A percentile compares a stretch with the other conserved stretches of the same genome.
phyloP scores from a whole-genome alignment of 202 grass and related monocot species.

The Cymbopogon flexuosus region DNA sequence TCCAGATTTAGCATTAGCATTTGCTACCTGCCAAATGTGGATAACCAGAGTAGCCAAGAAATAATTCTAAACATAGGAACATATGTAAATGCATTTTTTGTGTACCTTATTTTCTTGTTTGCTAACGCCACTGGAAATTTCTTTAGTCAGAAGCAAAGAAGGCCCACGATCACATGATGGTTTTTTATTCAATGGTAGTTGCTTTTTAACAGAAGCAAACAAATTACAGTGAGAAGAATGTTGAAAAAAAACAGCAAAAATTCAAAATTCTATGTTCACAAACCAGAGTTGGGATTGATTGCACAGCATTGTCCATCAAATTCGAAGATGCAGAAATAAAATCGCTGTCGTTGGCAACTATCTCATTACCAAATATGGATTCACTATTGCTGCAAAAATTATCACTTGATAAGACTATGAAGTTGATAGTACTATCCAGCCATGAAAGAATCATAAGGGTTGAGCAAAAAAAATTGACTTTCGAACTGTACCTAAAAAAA shows the following conservation, averaged over 20 bases:
- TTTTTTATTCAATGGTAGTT: constrained; percentile 51
- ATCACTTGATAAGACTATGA: constrained; percentile 11
- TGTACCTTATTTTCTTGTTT: constrained; percentile 71
- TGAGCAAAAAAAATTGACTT: constrained; percentile 1
- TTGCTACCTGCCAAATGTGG: constrained; percentile 52
- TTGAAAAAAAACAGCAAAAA: constrained; percentile 20
- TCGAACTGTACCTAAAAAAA: constrained; percentile 70
- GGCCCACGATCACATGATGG: constrained; percentile 47
- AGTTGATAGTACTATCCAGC: neutral
- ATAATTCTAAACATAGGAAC: constrained; percentile 26
- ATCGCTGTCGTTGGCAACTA: constrained; percentile 52
- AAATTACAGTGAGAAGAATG: constrained; percentile 24
- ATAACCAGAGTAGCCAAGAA: constrained; percentile 45
- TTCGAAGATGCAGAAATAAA: constrained; percentile 64
- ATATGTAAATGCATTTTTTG: constrained; percentile 25
- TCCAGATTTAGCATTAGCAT: constrained; percentile 42
- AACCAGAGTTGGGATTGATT: constrained; percentile 61
- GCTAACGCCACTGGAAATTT: constrained; percentile 32
- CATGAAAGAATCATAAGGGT: neutral
- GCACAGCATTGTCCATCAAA: constrained; percentile 51
- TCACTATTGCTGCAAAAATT: constrained; percentile 53
- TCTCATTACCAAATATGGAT: constrained; percentile 68
- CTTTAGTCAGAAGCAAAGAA: constrained; percentile 50
- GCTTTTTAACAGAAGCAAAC: constrained; percentile 29
- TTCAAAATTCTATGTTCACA: constrained; percentile 22